Evolutionary conservation across 169 alveolate species (phyloP).

Genomic region (Hepatocystis sp.): DNA sequence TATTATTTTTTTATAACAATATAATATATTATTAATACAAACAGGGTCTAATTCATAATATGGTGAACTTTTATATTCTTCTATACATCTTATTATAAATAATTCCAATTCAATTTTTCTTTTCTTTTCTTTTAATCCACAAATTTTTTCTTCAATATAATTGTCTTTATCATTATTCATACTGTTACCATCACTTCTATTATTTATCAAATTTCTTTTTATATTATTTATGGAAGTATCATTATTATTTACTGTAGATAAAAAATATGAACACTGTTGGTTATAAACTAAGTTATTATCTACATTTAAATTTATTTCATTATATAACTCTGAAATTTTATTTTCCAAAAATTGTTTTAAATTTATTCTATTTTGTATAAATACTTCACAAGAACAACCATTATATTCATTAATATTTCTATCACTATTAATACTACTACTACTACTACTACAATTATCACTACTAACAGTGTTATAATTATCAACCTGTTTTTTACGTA

Average conservation of each 20-base stretch:
- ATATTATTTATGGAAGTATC: neutral
- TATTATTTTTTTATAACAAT: slow-evolving; percentile 18
- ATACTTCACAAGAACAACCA: neutral
- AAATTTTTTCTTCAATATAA: neutral
- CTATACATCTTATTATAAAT: slow-evolving; percentile 28
- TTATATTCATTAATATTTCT: no score
- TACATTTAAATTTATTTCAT: neutral
- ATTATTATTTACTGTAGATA: neutral
- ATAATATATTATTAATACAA: slow-evolving; percentile 21
- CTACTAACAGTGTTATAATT: neutral
- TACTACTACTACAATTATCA: no score
- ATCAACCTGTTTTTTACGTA: neutral
- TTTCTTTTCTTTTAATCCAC: slow-evolving; percentile 14
- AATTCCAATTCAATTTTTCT: slow-evolving; percentile 19
- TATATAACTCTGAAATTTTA: neutral
- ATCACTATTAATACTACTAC: no score
- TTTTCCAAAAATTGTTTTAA: neutral
- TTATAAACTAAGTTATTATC: neutral
- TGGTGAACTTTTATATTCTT: slow-evolving; percentile 56
- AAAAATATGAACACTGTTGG: neutral
- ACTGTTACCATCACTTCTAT: neutral
- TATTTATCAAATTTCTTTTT: neutral
- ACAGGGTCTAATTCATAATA: slow-evolving; percentile 39
- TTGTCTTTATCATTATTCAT: neutral
- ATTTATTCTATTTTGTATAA: slow-evolving; percentile 8